phyloP scores from a whole-genome alignment of 1,284 basidiomycete genomes.

The Rhizoctonia solani region DNA sequence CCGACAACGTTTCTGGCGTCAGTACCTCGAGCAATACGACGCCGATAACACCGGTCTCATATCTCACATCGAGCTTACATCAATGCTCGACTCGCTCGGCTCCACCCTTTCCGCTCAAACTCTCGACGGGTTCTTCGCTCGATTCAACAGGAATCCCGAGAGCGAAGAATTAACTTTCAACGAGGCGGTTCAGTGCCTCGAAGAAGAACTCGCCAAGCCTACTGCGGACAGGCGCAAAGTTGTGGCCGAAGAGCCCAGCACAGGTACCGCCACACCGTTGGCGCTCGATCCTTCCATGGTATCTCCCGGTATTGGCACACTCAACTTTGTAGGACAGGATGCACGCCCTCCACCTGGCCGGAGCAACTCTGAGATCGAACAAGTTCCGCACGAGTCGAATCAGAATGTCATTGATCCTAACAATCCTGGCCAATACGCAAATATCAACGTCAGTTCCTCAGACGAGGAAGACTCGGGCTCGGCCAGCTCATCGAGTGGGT shows the following conservation, averaged over 20 bases:
- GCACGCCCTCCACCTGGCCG: slow-evolving; percentile 48
- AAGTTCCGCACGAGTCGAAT: slow-evolving; percentile 4
- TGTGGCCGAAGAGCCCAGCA: slow-evolving; percentile 37
- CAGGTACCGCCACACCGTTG: slow-evolving; percentile 32
- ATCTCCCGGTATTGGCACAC: slow-evolving; percentile 27
- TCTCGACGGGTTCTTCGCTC: slow-evolving; percentile 77
- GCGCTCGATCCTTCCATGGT: slow-evolving; percentile 12
- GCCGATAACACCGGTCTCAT: slow-evolving; percentile 80
- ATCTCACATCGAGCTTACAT: slow-evolving; percentile 85
- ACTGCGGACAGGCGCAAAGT: slow-evolving; percentile 64
- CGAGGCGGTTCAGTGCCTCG: slow-evolving; percentile 78
- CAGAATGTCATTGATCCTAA: slow-evolving; percentile 46
- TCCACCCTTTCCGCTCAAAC: slow-evolving; percentile 86
- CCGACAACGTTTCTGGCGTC: slow-evolving; percentile 89
- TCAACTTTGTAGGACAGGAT: slow-evolving; percentile 43
- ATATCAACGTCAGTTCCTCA: slow-evolving; percentile 43
- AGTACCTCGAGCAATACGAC: slow-evolving; percentile 90
- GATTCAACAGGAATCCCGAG: slow-evolving; percentile 67
- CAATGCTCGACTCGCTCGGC: slow-evolving; percentile 97
- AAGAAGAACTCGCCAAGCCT: slow-evolving; percentile 76
- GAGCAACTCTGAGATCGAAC: slow-evolving; percentile 45
- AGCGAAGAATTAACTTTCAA: slow-evolving; percentile 77
- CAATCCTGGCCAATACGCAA: slow-evolving; percentile 54
- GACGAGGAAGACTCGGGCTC: slow-evolving; percentile 55
- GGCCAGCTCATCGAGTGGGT: slow-evolving; percentile 54